phyloP scores from a whole-genome alignment of 306 rosid genomes.

The Trifolium fragiferum region DNA sequence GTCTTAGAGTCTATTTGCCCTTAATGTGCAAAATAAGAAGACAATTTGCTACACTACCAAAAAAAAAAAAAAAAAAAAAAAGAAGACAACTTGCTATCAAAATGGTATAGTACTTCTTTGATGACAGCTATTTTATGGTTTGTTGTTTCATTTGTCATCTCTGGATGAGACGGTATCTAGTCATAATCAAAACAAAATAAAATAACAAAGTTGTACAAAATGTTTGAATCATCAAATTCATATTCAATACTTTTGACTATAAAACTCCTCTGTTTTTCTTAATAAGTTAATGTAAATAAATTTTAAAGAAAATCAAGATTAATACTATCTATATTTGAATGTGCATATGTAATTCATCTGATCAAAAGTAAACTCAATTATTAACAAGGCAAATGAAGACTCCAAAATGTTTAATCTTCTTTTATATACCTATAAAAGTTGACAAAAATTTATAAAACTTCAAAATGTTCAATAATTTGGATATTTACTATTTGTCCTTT shows the following conservation, averaged over 20 bases:
- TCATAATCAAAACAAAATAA: neutral
- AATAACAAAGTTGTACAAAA: neutral
- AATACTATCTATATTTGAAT: too few species aligned
- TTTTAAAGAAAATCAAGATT: too few species aligned
- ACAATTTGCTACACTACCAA: too few species aligned
- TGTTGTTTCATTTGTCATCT: neutral
- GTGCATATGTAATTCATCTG: neutral
- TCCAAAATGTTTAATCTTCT: neutral
- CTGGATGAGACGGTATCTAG: neutral
- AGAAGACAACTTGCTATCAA: too few species aligned
- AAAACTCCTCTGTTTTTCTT: too few species aligned
- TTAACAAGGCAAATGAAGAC: neutral
- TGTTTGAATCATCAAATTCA: neutral
- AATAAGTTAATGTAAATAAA: too few species aligned
- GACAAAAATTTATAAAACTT: neutral
- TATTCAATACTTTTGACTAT: neutral
- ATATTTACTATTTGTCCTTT: neutral
- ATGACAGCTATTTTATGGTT: too few species aligned
- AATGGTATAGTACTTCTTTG: too few species aligned
- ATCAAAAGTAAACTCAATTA: neutral
- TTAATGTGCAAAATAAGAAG: too few species aligned
- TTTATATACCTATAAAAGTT: conserved; percentile 11
- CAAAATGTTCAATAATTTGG: neutral
- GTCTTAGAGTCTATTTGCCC: too few species aligned
- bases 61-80: too few species aligned